These are phyloP conservation scores for Diaporthe vexans DNA, from an alignment of 2,329 filamentous ascomycete species.

Conservation along the genomic window DNA sequence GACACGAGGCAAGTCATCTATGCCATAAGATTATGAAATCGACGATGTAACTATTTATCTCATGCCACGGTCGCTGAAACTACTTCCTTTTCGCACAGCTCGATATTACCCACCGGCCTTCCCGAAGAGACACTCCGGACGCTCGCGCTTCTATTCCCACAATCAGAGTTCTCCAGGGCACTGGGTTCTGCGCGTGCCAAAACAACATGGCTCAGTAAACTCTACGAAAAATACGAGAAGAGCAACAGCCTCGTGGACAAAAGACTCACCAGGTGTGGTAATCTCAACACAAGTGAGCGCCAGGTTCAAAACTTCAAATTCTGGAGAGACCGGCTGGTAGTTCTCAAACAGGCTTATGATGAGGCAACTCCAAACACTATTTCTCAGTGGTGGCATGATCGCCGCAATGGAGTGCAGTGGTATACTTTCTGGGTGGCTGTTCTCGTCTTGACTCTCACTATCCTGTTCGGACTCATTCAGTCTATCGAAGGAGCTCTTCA, in stretches of 20 bases:
- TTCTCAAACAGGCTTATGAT: slow-evolving; percentile 59
- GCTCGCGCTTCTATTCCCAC: slow-evolving; percentile 54
- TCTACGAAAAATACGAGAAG: neutral
- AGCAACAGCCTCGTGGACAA: slow-evolving; percentile 46
- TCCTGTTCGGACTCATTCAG: slow-evolving; percentile 58
- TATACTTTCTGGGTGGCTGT: slow-evolving; percentile 62
- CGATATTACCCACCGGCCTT: slow-evolving; percentile 50
- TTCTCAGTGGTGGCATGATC: slow-evolving; percentile 59
- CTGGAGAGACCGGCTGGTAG: slow-evolving; percentile 59
- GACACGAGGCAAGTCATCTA: slow-evolving; percentile 14
- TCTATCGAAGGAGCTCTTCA: slow-evolving; percentile 55
- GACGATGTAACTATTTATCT: too few species aligned
- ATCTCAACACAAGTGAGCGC: slow-evolving; percentile 50
- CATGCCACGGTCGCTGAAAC: too few species aligned
- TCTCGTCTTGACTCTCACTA: slow-evolving; percentile 53
- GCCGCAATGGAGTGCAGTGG: slow-evolving; percentile 58
- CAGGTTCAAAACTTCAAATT: slow-evolving; percentile 52
- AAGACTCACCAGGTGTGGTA: slow-evolving; percentile 47
- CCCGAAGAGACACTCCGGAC: slow-evolving; percentile 55
- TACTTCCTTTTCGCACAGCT: neutral
- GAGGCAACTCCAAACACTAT: slow-evolving; percentile 53
- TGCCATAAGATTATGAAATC: neutral
- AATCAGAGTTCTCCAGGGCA: slow-evolving; percentile 42
- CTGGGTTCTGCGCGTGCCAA: neutral
- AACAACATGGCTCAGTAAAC: slow-evolving; percentile 12